Evolutionary conservation across 2,329 filamentous ascomycete genomes (phyloP), one percentile per base, ranked within the genome.

Genomic region (Alternaria ethzedia): DNA sequence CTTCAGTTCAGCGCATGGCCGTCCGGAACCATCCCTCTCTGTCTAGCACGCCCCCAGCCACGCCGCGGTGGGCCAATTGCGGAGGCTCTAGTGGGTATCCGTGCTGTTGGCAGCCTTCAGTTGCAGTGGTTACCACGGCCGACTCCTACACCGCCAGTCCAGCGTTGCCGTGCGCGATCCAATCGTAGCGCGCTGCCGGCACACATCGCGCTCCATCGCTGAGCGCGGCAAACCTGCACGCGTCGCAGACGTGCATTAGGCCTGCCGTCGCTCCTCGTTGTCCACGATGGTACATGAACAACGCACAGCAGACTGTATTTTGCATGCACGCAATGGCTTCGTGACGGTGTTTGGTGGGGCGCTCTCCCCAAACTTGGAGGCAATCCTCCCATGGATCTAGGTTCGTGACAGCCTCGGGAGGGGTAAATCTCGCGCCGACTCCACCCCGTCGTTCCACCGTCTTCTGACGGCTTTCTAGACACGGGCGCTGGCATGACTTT

Each of bases 81-180:
- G 44, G 50, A 60, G 46, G 20, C 17, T 30, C 17, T 41, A 43
- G 66, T 66, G 64, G 66, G 54, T 54, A 63, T 44, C 45, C 23
- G 55, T 58, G 51, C 59, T 59, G 63, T 49, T 65, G 59, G 63
- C 63, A 65, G 13, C 58, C 58, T 41, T 30, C 44, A 41, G n/a
- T 63, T 43, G 45, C 61, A 60, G 26, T 56, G 17, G 32, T 41
- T 52, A 58, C 64, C 57, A 44, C 32, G 41, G 45, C 23, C 49
- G 23, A 28, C 45, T 46, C 8, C 69, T 70, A 71, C 74, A 74
- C 72, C 71, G 70, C 75, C 68, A 76, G 71, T 76, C 70, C 59
- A 65, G 64, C 69, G 64, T 58, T 54, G 63, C 56, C 25, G 58
- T 17, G 46, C 20, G 45, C 28, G 43, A 23, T 36, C 65, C 61